Evolutionary conservation across 805 yeast genomes (phyloP), one percentile per base, ranked within the genome.

Genomic region (Starmerella bacillaris): DNA sequence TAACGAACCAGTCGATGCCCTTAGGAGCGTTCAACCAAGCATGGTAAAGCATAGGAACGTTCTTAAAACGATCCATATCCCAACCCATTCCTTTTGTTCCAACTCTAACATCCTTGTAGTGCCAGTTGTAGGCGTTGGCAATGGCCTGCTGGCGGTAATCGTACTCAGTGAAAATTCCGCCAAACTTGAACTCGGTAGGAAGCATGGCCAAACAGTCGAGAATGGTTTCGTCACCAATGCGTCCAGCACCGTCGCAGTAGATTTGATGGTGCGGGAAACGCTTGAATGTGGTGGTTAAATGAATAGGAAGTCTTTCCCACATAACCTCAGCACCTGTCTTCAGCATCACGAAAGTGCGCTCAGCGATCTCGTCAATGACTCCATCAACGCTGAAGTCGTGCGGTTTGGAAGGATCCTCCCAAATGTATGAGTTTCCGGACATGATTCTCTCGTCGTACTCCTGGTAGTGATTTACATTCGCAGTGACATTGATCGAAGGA

Each of bases 291-390:
- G 61, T 56, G 17, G 42, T 37, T n/a, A 57, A 28, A 36, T 59
- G 63, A 14, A 55, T 40, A 5, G 63, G 63, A 32, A 59, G 34
- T 16, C 60, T 51, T 16, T 53, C 41, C 60, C 59, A 58, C 40
- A 53, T 43, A 2, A 50, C 55, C 3, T 54, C 48, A 12, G 54
- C 53, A n/a, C 61, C 60, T 1, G 61, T 55, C 33, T 58, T 57
- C 30, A 59, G 43, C 57, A 59, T 50, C n/a, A 53, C 38, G 34
- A 53, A 55, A 3, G 53, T 40, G 5, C 44, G 37, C 18, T 48
- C 8, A 5, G 39, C 41, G 8, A 37, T 26, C 6, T 38, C 35
- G 21, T 43, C 41, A 16, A 39, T 4, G 3, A 37, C 43, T 8
- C 32, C 44, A 16, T 14, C 22, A n/a, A 9, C 12, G 7, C 18